phyloP scores from a whole-genome alignment of 257 asterid species.

The Dorcoceras hygrometricum region DNA sequence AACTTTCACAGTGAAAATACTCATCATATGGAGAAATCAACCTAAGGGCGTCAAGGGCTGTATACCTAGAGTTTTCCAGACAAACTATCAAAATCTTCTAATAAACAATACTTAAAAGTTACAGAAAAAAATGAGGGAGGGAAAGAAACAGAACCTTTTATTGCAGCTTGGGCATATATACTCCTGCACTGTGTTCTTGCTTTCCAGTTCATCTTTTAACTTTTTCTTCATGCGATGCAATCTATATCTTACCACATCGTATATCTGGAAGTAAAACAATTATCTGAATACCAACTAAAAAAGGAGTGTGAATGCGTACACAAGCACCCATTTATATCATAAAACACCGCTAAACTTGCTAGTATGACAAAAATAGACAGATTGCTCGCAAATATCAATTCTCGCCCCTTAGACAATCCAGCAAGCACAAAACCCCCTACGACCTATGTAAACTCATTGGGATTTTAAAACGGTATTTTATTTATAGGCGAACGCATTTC shows the following conservation, averaged over 20 bases:
- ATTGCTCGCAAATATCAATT: too few relatives aligned
- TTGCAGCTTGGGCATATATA: slow-evolving; percentile 85
- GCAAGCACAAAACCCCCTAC: too few relatives aligned
- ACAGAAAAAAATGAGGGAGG: slow-evolving; percentile 16
- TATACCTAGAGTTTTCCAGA: slow-evolving; percentile 53
- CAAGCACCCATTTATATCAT: not conserved
- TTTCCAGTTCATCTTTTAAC: slow-evolving; percentile 89
- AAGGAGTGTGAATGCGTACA: not conserved
- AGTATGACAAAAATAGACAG: not conserved
- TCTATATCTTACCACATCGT: slow-evolving; percentile 93
- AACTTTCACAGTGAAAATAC: slow-evolving; percentile 89
- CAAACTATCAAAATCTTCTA: slow-evolving; percentile 14
- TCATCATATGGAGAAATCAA: slow-evolving; percentile 68
- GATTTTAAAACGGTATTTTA: too few relatives aligned
- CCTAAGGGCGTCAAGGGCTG: slow-evolving; percentile 83
- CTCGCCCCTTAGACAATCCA: too few relatives aligned
- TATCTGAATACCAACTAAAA: not conserved
- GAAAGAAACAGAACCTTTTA: slow-evolving; percentile 49
- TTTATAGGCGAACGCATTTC: too few relatives aligned
- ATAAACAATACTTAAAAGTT: slow-evolving; percentile 2
- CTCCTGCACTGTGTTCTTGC: slow-evolving; percentile 87
- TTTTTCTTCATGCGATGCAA: slow-evolving; percentile 88
- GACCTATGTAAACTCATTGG: too few relatives aligned
- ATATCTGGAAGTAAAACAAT: slow-evolving; percentile 50
- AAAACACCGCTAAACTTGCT: not conserved